Base-by-base conservation (phyloP, 148 eudicot species). In the Heliosperma pusillum region DNA sequence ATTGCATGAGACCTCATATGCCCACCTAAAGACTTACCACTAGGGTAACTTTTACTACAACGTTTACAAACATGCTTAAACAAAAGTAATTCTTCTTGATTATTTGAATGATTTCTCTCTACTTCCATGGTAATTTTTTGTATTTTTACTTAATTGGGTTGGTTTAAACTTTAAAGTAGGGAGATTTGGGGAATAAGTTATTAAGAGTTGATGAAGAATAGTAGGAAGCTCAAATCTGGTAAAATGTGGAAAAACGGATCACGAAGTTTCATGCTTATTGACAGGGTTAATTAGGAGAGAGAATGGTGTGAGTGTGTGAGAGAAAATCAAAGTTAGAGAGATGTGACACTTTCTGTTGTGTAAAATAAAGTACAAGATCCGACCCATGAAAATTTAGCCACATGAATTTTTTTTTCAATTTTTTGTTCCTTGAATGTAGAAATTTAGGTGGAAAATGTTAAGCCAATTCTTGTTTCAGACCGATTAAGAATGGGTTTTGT, bases 1-100 rank as follows among this genome's bases (percentile, higher is more conserved):
- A 83, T 77, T 1, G 80, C 85, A 83, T 93, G 96, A 81, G 93
- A 89, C 89, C 96, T 89, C 87, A 86, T 90, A 73, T 89, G 96
- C 12, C 93, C 97, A 6, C 93, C 97, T 50, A 92, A 74, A 16
- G 93, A 86, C 77, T 88, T 88, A 50, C 93, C 96, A 85, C 88
- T 84, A 40, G 91, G 89, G 78, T 55, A 93, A 56, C 81, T 86
- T 66, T 87, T 90, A 79, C 73, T 73, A 66, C 97, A 93, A 3
- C 83, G 83, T 76, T 79, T 90, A 80, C 98, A 93, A 10, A 86
- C 85, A 78, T 81, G 84, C 75, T 80, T 88, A 69, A 75, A 76
- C 73, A 50, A 2, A 12, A 50, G 13, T 10, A 36, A 36, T 0
- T 76, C 79, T 24, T 83, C 84, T 47, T 82, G 76, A 33, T 33